Base-by-base conservation (phyloP, 2,329 filamentous ascomycete genomes). In the Fusarium chaquense region DNA sequence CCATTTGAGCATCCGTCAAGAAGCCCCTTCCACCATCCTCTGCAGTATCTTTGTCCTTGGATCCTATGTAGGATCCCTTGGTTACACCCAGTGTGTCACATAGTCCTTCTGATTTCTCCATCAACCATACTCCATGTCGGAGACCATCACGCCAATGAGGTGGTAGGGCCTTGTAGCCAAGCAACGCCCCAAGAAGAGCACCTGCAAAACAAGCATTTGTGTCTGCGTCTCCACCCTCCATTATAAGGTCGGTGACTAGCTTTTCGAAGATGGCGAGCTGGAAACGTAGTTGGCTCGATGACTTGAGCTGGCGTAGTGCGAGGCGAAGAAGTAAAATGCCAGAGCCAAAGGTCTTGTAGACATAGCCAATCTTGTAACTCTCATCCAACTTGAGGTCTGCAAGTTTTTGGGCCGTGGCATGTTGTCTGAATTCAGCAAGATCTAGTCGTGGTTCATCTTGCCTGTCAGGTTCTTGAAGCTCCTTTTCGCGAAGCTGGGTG, bases 131-230 rank as follows among this genome's bases (percentile, higher is more conserved):
- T 3, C 78, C 80, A 58, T 85, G 78, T 15, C 70, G 73, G 26
- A 87, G 76, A 0, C 85, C 85, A 54, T 83, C 77, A 53, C 80
- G 79, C 85, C 85, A 87, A 62, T 85, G 81, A 1, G 78, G 69
- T 0, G 85, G 84, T 6, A 87, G 75, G 2, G 76, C 75, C 41
- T 77, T 79, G 71, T 83, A 84, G 16, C 85, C 85, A 2, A 86
- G 69, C 41, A 81, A 83, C 1, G 79, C 81, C 1, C 85, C 85
- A 1, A 87, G 66, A 1, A 87, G 75, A 1, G 84, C 83, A 0
- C 84, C 85, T 0, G 84, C 84, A 55, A 83, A 84, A 45, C 83
- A 85, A 9, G 83, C 84, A 62, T 87, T 87, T 1, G 85, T 87
- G 64, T 87, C 85, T 5, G 85, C 83, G 63, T 87, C 85, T 1